phyloP scores from a whole-genome alignment of 495 filamentous ascomycete genomes.

The Eremomyces bilateralis region DNA sequence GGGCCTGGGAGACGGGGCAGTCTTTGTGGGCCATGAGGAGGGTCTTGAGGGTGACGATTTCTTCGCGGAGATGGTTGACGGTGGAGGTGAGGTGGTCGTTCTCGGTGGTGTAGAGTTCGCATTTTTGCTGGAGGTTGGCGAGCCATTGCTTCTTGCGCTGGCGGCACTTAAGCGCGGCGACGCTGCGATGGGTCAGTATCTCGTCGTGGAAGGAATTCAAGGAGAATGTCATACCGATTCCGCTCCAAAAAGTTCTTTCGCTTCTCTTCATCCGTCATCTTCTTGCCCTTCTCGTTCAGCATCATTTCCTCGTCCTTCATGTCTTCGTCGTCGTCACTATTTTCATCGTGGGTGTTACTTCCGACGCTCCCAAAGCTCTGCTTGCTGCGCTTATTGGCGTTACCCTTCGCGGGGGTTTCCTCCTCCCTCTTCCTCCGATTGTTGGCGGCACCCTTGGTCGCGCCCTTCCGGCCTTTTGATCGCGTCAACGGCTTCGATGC shows the following conservation, averaged over 20 bases:
- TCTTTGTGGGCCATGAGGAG: slow-evolving; percentile 89
- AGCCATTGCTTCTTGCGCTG: slow-evolving; percentile 99
- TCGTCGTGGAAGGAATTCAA: neutral
- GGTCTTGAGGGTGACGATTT: slow-evolving; percentile 89
- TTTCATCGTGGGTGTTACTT: slow-evolving; percentile 14
- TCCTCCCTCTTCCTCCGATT: slow-evolving; percentile 53
- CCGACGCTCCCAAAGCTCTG: slow-evolving; percentile 25
- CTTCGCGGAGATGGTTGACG: slow-evolving; percentile 67
- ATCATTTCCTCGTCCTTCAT: slow-evolving; percentile 18
- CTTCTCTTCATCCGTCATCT: slow-evolving; percentile 99
- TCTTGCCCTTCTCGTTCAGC: slow-evolving; percentile 32
- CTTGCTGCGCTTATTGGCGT: slow-evolving; percentile 52
- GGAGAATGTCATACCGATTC: slow-evolving; percentile 50
- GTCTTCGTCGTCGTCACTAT: slow-evolving; percentile 27
- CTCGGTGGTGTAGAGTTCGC: slow-evolving; percentile 75
- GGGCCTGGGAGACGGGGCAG: slow-evolving; percentile 75
- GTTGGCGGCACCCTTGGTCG: slow-evolving; percentile 26
- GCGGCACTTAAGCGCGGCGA: slow-evolving; percentile 89
- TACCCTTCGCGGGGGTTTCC: slow-evolving; percentile 40
- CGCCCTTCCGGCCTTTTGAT: slow-evolving; percentile 48
- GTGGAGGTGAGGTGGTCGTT: slow-evolving; percentile 74
- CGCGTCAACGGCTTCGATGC: slow-evolving; percentile 37
- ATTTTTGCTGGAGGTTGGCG: slow-evolving; percentile 82
- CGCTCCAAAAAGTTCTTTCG: slow-evolving; percentile 92
- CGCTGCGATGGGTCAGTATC: slow-evolving; percentile 28